Percentiles rank a stretch among this genome's conserved stretches.
Conservation (phyloP, 257 asterid genomes). For the Petunia secreta region DNA sequence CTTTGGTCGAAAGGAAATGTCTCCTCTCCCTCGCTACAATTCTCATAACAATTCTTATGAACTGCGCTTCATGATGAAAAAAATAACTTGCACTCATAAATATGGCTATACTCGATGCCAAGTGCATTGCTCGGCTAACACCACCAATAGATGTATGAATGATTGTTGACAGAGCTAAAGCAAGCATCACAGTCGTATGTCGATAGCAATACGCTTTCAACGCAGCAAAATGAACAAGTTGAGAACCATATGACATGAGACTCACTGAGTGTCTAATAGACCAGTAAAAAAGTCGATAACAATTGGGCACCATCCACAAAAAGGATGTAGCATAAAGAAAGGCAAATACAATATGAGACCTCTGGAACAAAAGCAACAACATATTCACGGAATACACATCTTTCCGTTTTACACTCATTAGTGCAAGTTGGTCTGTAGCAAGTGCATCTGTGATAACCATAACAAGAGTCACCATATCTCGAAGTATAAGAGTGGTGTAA, state of each 20-base stretch:
- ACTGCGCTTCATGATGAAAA: constrained; percentile 93
- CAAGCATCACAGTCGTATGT: constrained; percentile 77
- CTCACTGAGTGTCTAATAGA: constrained; percentile 90
- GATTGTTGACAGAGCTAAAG: constrained; percentile 70
- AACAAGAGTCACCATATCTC: too few relatives aligned
- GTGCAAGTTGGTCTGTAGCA: constrained; percentile 86
- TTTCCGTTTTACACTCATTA: constrained; percentile 93
- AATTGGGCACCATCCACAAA: constrained; percentile 87
- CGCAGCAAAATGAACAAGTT: constrained; percentile 76
- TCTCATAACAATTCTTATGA: constrained; percentile 82
- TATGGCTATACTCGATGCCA: constrained; percentile 94
- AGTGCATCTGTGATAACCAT: constrained; percentile 61
- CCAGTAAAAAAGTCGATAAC: constrained; percentile 87
- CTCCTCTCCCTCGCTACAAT: constrained; percentile 81
- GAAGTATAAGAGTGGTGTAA: too few relatives aligned
- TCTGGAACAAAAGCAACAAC: constrained; percentile 76
- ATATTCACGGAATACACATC: constrained; percentile 89
- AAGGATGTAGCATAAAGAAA: constrained; percentile 88
- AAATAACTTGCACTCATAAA: constrained; percentile 93
- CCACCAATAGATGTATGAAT: constrained; percentile 65
- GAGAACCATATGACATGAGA: constrained; percentile 89
- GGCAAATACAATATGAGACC: constrained; percentile 84
- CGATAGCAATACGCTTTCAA: constrained; percentile 85
- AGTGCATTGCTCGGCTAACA: constrained; percentile 89
- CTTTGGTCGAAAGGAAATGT: constrained; percentile 70